Evolutionary conservation across 441 rosid species (phyloP).

Genomic region (Rhodomyrtus psidioides): DNA sequence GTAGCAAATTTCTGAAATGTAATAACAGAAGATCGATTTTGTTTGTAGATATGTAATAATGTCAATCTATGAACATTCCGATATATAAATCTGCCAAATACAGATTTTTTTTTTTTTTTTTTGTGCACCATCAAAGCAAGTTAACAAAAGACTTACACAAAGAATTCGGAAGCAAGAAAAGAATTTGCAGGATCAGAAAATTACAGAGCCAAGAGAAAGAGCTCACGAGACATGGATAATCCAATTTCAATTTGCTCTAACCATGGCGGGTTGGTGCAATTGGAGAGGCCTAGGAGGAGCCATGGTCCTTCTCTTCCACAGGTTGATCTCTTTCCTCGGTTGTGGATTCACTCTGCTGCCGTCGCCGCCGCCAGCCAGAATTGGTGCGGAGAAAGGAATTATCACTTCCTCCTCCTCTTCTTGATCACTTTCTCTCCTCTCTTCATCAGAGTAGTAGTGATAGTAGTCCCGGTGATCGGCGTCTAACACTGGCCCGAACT

Average conservation of each 20-base stretch:
- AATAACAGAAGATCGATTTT: background rate
- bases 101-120: background rate
- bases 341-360: background rate
- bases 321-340: background rate
- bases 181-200: background rate
- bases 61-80: background rate
- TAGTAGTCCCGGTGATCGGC: background rate
- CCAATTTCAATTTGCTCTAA: background rate
- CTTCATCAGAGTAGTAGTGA: background rate
- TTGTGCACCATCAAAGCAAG: background rate
- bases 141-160: background rate
- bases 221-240: background rate
- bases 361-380: background rate
- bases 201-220: background rate
- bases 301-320: constrained; percentile 8
- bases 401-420: background rate
- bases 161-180: background rate
- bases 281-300: constrained; percentile 7
- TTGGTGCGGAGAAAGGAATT: background rate
- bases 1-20: background rate
- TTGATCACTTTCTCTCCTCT: background rate
- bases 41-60: background rate
- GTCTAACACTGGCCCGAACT: background rate
- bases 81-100: background rate
- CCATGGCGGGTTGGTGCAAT: background rate